A percentile compares a stretch with the other conserved stretches of the same genome.
These are phyloP conservation scores for Ustilago trichophora DNA, from an alignment of 1,284 basidiomycete species.

Conservation along the genomic window DNA sequence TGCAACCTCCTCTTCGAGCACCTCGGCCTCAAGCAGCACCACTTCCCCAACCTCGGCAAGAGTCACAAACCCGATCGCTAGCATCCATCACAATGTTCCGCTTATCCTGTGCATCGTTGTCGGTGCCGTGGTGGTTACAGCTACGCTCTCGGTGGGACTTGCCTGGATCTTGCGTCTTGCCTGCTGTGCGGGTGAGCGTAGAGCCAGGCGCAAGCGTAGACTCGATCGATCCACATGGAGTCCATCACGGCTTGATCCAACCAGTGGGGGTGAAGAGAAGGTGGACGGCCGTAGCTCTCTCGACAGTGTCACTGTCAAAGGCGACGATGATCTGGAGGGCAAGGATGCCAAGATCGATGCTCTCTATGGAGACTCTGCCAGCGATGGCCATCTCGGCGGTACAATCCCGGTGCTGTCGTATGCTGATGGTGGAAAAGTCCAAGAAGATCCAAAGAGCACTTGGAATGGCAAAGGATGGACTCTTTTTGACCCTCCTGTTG, in stretches of 20 bases:
- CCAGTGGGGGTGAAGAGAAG: too few relatives aligned
- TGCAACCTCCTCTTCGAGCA: background rate
- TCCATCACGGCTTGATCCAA: too few relatives aligned
- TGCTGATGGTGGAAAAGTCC: background rate
- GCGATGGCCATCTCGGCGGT: background rate
- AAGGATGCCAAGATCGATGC: conserved; percentile 34
- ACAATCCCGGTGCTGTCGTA: conserved; percentile 20
- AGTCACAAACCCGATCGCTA: conserved; percentile 11
- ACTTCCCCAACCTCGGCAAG: conserved; percentile 10
- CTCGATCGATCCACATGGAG: conserved; percentile 25
- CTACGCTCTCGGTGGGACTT: conserved; percentile 35
- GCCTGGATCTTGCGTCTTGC: conserved; percentile 43
- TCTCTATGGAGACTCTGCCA: conserved; percentile 1
- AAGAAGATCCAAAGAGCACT: conserved; percentile 16
- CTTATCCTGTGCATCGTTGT: conserved; percentile 46
- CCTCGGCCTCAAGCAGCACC: background rate
- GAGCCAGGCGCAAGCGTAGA: conserved; percentile 18
- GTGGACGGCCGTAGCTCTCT: conserved; percentile 6
- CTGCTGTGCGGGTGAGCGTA: conserved; percentile 29
- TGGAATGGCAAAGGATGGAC: conserved; percentile 46
- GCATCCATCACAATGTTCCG: conserved; percentile 41
- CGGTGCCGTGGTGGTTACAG: conserved; percentile 35
- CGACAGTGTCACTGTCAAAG: conserved; percentile 26
- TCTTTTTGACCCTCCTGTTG: conserved; percentile 31
- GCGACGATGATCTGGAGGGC: conserved; percentile 15